Evolutionary conservation across 768 basidiomycete species (phyloP), one percentile per base, ranked within the genome.

Genomic region (Mycena haematopus): DNA sequence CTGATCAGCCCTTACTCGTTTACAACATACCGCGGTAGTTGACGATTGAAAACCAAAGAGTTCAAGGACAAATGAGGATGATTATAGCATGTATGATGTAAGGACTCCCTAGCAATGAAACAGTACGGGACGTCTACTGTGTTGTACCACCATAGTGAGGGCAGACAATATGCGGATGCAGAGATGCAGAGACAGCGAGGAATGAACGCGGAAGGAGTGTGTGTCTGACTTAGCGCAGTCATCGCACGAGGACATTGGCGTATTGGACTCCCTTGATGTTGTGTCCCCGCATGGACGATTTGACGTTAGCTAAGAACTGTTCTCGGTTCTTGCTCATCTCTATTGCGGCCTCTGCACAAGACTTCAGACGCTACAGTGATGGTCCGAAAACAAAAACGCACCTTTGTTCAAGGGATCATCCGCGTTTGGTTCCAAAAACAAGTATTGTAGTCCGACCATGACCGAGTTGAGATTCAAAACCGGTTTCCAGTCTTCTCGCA

Each of bases 401-500:
- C 96, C 96, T 79, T 99, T 99, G 83, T 99, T 99, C 71, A 99
- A 74, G 17, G 97, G 97, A 77, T 99, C 97, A 70, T 99, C 96
- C 40, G 97, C 92, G 70, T 99, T 99, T 15, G 97, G 97, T 76
- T 99, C 97, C 60, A 99, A 82, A 84, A 99, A 99, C 55, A 99
- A 85, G 73, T 98, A 99, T 75, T 99, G 97, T 59, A 99, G 77
- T 36, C 97, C 97, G 62, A 99, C 93, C 94, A 99, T 96, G 66
- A 99, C 94, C 31, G 96, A 93, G 74, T 95, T 98, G 55, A 99
- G 82, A 76, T 98, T 99, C 46, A 99, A 81, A 3, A 99, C 97
- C 6, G 97, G 97, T 73, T 99, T 99, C 97, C 97, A 99, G 78
- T 99, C 97, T 80, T 99, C 97, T 74, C 97, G 88, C 61, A 99